phyloP scores from a whole-genome alignment of 441 rosid species.

The Adansonia rubrostipa region DNA sequence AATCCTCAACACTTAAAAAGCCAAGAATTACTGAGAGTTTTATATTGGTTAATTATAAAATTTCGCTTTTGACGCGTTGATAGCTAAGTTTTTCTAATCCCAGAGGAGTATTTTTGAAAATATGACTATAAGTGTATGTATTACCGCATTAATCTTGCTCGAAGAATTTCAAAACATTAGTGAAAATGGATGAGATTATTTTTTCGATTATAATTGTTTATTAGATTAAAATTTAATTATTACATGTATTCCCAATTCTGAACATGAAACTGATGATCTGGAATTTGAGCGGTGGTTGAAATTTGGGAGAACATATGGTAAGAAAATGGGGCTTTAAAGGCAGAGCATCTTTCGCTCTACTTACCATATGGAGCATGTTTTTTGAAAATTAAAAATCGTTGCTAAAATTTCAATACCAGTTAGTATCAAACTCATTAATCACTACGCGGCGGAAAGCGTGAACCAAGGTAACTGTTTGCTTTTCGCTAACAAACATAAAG shows the following conservation, averaged over 20 bases:
- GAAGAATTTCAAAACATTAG: too few relatives aligned
- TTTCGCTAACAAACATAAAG: not conserved
- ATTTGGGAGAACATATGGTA: not conserved
- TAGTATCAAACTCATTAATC: not conserved
- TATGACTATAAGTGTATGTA: too few relatives aligned
- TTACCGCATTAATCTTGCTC: too few relatives aligned
- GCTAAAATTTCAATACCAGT: not conserved
- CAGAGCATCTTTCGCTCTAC: not conserved
- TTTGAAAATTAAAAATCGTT: not conserved
- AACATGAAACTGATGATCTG: not conserved
- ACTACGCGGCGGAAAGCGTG: not conserved
- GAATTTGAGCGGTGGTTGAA: not conserved
- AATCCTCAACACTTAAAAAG: too few relatives aligned
- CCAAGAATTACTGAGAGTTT: too few relatives aligned
- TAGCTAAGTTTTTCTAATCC: too few relatives aligned
- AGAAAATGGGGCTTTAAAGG: not conserved
- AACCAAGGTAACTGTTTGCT: not conserved
- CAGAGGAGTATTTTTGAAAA: too few relatives aligned
- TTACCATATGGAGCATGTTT: not conserved
- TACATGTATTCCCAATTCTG: not conserved
- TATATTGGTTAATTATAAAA: too few relatives aligned
- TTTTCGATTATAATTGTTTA: too few relatives aligned
- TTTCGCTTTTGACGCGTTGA: too few relatives aligned
- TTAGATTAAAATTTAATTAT: too few relatives aligned
- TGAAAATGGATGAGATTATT: too few relatives aligned